Base-by-base conservation (phyloP, 495 filamentous ascomycete species). In the Tuber borchii region DNA sequence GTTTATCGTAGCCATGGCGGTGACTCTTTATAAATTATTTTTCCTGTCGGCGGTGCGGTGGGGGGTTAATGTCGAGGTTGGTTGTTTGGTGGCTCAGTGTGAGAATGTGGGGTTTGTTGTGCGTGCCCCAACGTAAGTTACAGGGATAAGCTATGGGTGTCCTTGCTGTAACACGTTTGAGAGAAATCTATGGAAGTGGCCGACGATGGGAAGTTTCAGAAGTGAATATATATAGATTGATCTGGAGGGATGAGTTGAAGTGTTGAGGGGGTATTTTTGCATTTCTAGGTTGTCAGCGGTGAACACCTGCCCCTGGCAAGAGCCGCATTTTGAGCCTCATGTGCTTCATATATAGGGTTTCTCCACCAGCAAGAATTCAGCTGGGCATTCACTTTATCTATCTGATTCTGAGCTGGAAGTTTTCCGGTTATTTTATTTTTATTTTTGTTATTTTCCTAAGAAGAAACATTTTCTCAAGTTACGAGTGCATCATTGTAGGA, bases 1-100 rank as follows among this genome's bases (percentile, higher is more conserved):
- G 85, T 83, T 83, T 43, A 75, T 69, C 40, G 65, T n/a, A 5
- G 79, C 51, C 77, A 79, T 79, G 51, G 51, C 43, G 26, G 31
- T 31, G 19, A n/a, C 72, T 34, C 26, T 65, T 34, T 26, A 61
- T 61, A 26, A 14, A 22, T 4, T 61, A 8, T 26, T 61, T 26
- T 65, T 34, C 14, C 31, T 65, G 14, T 3, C 12, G 45, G 68
- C 39, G 31, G 48, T 42, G 39, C 46, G 8, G 40, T 42, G 51
- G 68, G 17, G 69, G 22, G 69, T 26, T 44, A 45, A n/a, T 70
- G 73, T 71, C 43, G 72, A 40, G 73, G 48, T 77, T 61, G 68
- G 26, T 34, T 65, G 48, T 56, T 56, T n/a, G 56, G 31, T 34
- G 56, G 4, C 56, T 0, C 17, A 10, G 26, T 34, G 56, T 31